Percentiles rank a stretch among this genome's conserved stretches.
These are phyloP conservation scores for Globisporangium radiosum DNA, from an alignment of 352 stramenopile genomes.

Conservation along the genomic window DNA sequence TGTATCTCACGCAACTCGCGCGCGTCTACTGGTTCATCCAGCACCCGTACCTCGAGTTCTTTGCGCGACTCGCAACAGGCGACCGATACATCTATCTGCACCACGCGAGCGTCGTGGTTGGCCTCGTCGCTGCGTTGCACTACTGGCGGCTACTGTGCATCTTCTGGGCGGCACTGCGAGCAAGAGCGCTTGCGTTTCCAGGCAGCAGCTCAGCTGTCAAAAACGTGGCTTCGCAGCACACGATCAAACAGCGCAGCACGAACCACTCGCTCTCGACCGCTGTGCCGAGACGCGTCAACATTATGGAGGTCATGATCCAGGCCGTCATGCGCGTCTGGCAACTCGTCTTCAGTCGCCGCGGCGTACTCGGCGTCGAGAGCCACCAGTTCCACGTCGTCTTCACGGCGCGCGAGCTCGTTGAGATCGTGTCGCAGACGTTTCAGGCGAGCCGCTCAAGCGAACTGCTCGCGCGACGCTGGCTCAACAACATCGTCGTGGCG, in stretches of 20 bases:
- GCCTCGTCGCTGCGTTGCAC: not conserved
- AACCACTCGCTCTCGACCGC: not conserved
- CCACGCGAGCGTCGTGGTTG: not conserved
- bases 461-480: not conserved
- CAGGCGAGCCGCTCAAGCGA: conserved; percentile 13
- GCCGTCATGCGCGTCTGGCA: not conserved
- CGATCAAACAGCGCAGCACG: not conserved
- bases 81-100: not conserved
- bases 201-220: not conserved
- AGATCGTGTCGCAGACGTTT: conserved; percentile 13
- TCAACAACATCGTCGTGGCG: conserved; percentile 4
- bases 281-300: not conserved
- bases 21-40: not conserved
- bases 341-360: not conserved
- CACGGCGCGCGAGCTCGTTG: conserved; percentile 9
- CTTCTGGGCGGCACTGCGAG: not conserved
- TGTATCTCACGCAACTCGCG: conserved; percentile 2
- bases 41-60: conserved; percentile 6
- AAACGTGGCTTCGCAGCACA: not conserved
- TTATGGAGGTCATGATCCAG: conserved; percentile 10
- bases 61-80: not conserved
- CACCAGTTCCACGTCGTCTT: conserved; percentile 4
- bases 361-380: conserved; percentile 13
- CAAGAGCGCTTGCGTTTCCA: not conserved
- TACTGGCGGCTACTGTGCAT: conserved; percentile 6